Conservation (phyloP, 768 basidiomycete genomes). For the Udeniomyces megalosporus region DNA sequence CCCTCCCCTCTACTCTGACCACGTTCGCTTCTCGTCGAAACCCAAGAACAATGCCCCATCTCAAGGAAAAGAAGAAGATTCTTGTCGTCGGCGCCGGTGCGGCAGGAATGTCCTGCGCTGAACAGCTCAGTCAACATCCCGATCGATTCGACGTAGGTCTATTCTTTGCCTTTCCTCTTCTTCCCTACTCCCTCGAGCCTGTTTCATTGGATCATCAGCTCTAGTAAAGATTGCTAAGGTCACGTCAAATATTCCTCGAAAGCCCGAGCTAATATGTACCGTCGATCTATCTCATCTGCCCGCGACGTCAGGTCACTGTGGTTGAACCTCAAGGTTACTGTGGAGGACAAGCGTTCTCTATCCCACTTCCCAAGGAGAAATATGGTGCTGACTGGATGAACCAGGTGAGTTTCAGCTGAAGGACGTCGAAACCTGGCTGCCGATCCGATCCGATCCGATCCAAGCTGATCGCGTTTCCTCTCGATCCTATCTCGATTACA, state of each 20-base stretch:
- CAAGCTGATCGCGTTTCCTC: too few species aligned
- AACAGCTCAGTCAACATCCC: conserved; percentile 30
- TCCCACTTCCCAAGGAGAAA: conserved; percentile 30
- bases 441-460: too few species aligned
- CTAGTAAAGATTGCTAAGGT: too few species aligned
- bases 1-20: not conserved
- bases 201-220: too few species aligned
- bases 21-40: too few species aligned
- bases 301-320: not conserved
- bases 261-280: too few species aligned
- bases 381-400: conserved; percentile 33
- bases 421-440: too few species aligned
- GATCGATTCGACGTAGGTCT: conserved; percentile 32
- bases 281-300: too few species aligned
- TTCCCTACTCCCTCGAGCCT: too few species aligned
- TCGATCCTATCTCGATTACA: too few species aligned
- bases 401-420: conserved; percentile 7
- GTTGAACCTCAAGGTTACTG: conserved; percentile 29
- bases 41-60: too few species aligned
- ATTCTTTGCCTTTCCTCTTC: conserved; percentile 18
- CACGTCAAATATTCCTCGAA: too few species aligned
- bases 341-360: conserved; percentile 34
- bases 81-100: conserved; percentile 35
- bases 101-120: conserved; percentile 33
- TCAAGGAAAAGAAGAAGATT: conserved; percentile 27